Percentiles rank a stretch among this genome's conserved stretches.
Evolutionary conservation across 2,329 filamentous ascomycete species (phyloP).

Genomic region (Alternaria brassicae): DNA sequence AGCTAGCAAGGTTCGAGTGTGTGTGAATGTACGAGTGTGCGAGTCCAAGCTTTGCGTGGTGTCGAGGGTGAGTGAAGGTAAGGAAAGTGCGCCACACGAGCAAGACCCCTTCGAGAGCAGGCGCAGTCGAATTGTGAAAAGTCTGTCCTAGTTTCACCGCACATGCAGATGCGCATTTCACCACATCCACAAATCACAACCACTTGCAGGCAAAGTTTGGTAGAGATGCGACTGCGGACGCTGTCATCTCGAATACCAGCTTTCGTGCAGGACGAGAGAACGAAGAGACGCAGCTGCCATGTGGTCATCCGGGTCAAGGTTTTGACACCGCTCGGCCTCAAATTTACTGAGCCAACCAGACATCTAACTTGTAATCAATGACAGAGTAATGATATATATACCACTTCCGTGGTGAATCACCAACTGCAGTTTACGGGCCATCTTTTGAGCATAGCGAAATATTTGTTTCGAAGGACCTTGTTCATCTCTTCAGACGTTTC

Average conservation of each 20-base stretch:
- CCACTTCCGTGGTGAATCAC: background rate
- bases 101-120: background rate
- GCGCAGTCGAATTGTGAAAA: background rate
- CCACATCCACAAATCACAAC: background rate
- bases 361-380: background rate
- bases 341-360: background rate
- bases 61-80: slow-evolving; percentile 7
- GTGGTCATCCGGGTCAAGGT: background rate
- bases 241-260: background rate
- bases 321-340: background rate
- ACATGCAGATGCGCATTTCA: background rate
- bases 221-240: background rate
- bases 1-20: background rate
- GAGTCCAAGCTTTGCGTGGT: background rate
- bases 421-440: background rate
- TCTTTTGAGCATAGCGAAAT: background rate
- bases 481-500: background rate
- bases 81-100: background rate
- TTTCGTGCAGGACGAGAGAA: background rate
- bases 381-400: background rate
- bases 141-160: background rate
- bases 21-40: background rate
- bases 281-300: background rate
- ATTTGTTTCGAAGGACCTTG: background rate
- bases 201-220: background rate